Percentiles rank a stretch among this genome's conserved stretches.
These are phyloP conservation scores for Cladochytrium replicatum DNA, from an alignment of 192 early-diverging fungal genomes.

Conservation along the genomic window DNA sequence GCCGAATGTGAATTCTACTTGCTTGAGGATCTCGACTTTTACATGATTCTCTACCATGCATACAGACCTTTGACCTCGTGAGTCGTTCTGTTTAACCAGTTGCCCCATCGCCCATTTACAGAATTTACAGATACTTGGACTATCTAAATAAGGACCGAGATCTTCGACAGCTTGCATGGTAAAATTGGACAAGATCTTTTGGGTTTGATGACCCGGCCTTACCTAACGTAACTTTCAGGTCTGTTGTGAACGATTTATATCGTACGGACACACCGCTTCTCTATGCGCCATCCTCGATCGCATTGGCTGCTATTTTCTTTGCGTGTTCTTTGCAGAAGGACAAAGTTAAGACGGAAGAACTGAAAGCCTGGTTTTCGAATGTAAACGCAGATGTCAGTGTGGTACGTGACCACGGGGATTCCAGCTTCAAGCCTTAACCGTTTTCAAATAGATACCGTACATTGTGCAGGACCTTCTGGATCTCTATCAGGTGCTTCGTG, in stretches of 20 bases:
- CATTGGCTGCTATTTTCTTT: slow-evolving; percentile 66
- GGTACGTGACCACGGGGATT: no score
- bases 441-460: no score
- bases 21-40: slow-evolving; percentile 84
- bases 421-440: no score
- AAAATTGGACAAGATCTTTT: slow-evolving; percentile 1
- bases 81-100: slow-evolving; percentile 2
- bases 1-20: slow-evolving; percentile 91
- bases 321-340: slow-evolving; percentile 28
- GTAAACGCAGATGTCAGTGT: not conserved
- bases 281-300: slow-evolving; percentile 84
- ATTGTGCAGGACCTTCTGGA: no score
- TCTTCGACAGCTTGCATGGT: not conserved
- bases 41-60: slow-evolving; percentile 79
- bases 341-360: slow-evolving; percentile 21
- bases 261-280: slow-evolving; percentile 69
- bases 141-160: not conserved
- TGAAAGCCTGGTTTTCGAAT: not conserved
- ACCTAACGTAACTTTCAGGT: slow-evolving; percentile 18
- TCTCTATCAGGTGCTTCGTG: no score
- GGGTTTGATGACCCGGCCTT: slow-evolving; percentile 7
- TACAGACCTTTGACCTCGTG: slow-evolving; percentile 58
- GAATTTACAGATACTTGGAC: slow-evolving; percentile 5
- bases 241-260: slow-evolving; percentile 75
- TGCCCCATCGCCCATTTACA: slow-evolving; percentile 1